Conservation (phyloP, 2,329 filamentous ascomycete genomes). For the Hypoxylon sp. region DNA sequence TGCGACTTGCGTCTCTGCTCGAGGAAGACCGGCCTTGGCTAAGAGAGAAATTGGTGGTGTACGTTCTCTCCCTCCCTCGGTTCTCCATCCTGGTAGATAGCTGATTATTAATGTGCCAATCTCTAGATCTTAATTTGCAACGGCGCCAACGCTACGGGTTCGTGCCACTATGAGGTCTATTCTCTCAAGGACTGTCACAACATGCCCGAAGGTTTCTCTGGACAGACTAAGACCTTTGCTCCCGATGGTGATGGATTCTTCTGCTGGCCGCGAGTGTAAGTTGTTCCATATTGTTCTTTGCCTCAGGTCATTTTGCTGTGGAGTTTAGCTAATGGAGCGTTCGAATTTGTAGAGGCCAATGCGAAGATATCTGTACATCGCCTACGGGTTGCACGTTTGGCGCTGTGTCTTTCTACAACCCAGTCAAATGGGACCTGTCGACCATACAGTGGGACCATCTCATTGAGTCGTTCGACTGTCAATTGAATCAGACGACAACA, state of each 20-base stretch:
- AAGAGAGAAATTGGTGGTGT: constrained; percentile 65
- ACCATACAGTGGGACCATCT: constrained; percentile 62
- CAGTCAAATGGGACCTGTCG: constrained; percentile 64
- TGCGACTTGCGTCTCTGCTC: constrained; percentile 47
- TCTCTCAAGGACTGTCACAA: constrained; percentile 63
- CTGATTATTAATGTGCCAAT: constrained; percentile 14
- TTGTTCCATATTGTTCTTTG: constrained; percentile 5
- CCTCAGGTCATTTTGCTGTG: neutral
- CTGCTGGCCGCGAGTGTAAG: constrained; percentile 62
- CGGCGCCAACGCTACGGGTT: constrained; percentile 64
- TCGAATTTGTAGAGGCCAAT: constrained; percentile 53
- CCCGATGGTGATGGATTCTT: constrained; percentile 65
- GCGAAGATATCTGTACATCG: constrained; percentile 63
- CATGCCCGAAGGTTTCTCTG: constrained; percentile 58
- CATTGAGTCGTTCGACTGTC: constrained; percentile 58
- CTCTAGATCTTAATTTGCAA: constrained; percentile 65
- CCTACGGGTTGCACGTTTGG: constrained; percentile 69
- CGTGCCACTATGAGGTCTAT: constrained; percentile 62
- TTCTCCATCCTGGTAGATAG: neutral
- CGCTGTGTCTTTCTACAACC: constrained; percentile 61
- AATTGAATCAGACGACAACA: constrained; percentile 50
- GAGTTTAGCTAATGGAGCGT: constrained; percentile 17
- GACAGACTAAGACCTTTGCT: constrained; percentile 65
- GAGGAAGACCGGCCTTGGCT: constrained; percentile 51
- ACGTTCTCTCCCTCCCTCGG: constrained; percentile 50